These are phyloP conservation scores for Hansfordia pulvinata DNA, from an alignment of 2,329 filamentous ascomycete species.

Conservation along the genomic window DNA sequence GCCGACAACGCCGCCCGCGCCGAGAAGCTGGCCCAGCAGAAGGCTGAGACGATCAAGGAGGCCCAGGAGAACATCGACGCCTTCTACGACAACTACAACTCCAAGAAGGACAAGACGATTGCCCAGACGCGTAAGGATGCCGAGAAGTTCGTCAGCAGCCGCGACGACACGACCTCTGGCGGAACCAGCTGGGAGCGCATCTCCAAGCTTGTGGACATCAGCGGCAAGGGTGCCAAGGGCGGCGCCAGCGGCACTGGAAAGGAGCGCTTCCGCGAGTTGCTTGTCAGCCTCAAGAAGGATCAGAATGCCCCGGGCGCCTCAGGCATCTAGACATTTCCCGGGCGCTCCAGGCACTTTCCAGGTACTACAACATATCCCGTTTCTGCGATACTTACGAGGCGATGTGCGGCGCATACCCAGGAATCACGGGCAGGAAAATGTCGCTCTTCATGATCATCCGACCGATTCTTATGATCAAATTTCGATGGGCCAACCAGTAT, in stretches of 20 bases:
- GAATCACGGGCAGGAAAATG: too few relatives aligned
- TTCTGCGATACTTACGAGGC: too few relatives aligned
- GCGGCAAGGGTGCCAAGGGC: conserved; percentile 79
- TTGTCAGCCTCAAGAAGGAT: conserved; percentile 82
- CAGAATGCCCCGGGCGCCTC: conserved; percentile 65
- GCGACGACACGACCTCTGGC: conserved; percentile 86
- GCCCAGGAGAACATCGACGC: conserved; percentile 93
- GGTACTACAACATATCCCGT: too few relatives aligned
- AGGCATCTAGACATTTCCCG: conserved; percentile 33
- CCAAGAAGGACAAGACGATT: conserved; percentile 90
- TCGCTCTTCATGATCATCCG: too few relatives aligned
- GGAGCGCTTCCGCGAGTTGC: conserved; percentile 85
- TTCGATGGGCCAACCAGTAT: too few relatives aligned
- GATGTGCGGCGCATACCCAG: too few relatives aligned
- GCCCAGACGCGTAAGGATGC: conserved; percentile 82
- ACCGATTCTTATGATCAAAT: too few relatives aligned
- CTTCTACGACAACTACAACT: conserved; percentile 99
- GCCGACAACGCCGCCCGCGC: conserved; percentile 71
- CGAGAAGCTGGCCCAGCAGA: conserved; percentile 70
- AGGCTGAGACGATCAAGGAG: conserved; percentile 73
- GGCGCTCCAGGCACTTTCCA: too few relatives aligned
- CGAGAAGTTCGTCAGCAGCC: conserved; percentile 76
- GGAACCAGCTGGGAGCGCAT: conserved; percentile 99
- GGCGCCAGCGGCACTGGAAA: conserved; percentile 86
- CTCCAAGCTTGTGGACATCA: conserved; percentile 92